Percentiles rank a stretch among this genome's conserved stretches.
Evolutionary conservation across 2,329 filamentous ascomycete genomes (phyloP).

Genomic region (Fusarium sp.): DNA sequence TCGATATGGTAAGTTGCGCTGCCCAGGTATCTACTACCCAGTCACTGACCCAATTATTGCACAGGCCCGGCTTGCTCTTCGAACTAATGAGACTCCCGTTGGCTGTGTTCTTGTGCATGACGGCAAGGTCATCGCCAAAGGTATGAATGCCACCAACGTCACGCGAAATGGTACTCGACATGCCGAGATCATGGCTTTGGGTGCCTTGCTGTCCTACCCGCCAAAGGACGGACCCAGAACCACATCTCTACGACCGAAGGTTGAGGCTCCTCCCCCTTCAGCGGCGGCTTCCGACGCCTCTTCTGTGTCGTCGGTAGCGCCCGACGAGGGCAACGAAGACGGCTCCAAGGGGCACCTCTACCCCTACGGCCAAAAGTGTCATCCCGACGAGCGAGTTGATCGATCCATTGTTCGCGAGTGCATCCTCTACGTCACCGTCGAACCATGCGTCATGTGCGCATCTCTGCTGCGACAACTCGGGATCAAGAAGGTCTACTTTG

Average conservation of each 20-base stretch:
- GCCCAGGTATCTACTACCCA: not conserved
- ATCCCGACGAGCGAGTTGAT: slow-evolving; percentile 68
- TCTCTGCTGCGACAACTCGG: slow-evolving; percentile 89
- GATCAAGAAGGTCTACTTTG: slow-evolving; percentile 92
- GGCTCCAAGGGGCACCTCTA: slow-evolving; percentile 67
- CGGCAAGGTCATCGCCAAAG: slow-evolving; percentile 82
- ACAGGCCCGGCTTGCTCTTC: slow-evolving; percentile 86
- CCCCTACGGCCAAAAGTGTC: slow-evolving; percentile 70
- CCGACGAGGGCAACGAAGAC: slow-evolving; percentile 64
- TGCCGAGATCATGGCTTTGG: slow-evolving; percentile 92
- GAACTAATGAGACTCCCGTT: slow-evolving; percentile 92
- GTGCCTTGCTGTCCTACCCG: slow-evolving; percentile 62
- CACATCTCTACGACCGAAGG: slow-evolving; percentile 50
- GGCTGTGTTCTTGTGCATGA: slow-evolving; percentile 93
- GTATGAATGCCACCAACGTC: slow-evolving; percentile 97
- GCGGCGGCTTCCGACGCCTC: slow-evolving; percentile 41
- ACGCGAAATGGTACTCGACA: slow-evolving; percentile 93
- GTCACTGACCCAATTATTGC: slow-evolving; percentile 23
- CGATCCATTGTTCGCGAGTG: slow-evolving; percentile 76
- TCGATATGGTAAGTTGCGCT: slow-evolving; percentile 79
- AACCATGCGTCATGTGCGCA: slow-evolving; percentile 99
- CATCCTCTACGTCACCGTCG: slow-evolving; percentile 94
- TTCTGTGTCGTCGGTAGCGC: slow-evolving; percentile 34
- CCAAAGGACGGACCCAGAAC: slow-evolving; percentile 45
- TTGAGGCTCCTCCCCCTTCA: slow-evolving; percentile 37